Evolutionary conservation across 169 alveolate species (phyloP).

Genomic region (Plasmodium gonderi): DNA sequence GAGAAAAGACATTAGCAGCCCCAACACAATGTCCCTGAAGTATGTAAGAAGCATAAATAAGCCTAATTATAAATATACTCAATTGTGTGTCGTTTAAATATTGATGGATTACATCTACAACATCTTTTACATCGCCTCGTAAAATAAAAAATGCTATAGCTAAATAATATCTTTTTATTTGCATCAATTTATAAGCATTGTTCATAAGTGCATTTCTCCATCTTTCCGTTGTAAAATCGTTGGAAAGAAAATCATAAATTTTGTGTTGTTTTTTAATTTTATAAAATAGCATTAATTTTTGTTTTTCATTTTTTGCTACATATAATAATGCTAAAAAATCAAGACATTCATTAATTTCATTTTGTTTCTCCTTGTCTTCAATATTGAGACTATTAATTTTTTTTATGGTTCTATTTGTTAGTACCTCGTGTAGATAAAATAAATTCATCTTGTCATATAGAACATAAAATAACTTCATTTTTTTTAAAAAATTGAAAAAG

Average conservation of each 20-base stretch:
- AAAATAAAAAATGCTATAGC: constrained; percentile 72
- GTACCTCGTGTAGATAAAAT: constrained; percentile 20
- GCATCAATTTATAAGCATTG: constrained; percentile 72
- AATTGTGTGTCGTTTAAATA: constrained; percentile 49
- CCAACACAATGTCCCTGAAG: not conserved
- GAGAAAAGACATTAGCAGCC: not conserved
- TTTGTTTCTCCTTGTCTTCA: constrained; percentile 63
- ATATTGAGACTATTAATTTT: constrained; percentile 48
- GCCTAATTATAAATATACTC: constrained; percentile 46
- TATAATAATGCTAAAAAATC: constrained; percentile 75
- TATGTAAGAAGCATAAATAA: constrained; percentile 24
- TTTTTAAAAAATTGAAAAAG: constrained; percentile 20
- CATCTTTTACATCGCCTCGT: constrained; percentile 62
- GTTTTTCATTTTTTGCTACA: constrained; percentile 67
- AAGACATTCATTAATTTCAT: constrained; percentile 62
- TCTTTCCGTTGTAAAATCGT: constrained; percentile 39
- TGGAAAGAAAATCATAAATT: constrained; percentile 45
- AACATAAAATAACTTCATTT: constrained; percentile 16
- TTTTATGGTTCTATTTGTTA: constrained; percentile 48
- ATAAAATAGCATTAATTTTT: constrained; percentile 50
- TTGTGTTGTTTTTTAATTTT: constrained; percentile 62
- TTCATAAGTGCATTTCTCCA: constrained; percentile 61
- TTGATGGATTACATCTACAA: constrained; percentile 56
- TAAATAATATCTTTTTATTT: constrained; percentile 66
- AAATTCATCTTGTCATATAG: not conserved